phyloP scores from a whole-genome alignment of 345 rosid genomes.

The Melaleuca alternifolia region DNA sequence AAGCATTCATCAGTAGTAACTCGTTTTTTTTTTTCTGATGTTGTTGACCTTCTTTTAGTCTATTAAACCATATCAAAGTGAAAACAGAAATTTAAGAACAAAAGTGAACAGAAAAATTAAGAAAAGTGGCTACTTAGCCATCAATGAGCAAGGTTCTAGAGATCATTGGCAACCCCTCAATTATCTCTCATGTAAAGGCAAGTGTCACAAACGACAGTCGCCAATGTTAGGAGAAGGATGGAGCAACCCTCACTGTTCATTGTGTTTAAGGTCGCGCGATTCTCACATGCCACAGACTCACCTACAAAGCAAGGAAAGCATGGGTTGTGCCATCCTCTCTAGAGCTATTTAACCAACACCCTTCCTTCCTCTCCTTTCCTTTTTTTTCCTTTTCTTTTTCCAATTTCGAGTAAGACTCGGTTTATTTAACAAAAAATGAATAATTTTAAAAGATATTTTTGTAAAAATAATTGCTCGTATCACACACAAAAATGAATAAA shows the following conservation, averaged over 20 bases:
- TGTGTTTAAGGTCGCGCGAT: not conserved
- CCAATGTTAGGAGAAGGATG: not conserved
- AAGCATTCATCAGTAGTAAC: not conserved
- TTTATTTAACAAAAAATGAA: too few relatives aligned
- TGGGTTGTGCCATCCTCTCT: too few relatives aligned
- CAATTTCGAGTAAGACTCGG: too few relatives aligned
- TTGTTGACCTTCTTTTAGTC: not conserved
- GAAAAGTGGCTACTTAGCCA: not conserved
- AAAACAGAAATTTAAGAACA: too few relatives aligned
- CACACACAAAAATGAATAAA: too few relatives aligned
- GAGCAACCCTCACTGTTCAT: not conserved
- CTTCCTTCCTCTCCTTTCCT: too few relatives aligned
- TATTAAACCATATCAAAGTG: not conserved
- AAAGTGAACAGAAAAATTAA: not conserved
- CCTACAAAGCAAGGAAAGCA: too few relatives aligned
- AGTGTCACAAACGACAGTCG: not conserved
- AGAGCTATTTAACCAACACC: too few relatives aligned
- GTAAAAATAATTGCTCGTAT: too few relatives aligned
- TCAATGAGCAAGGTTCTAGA: not conserved
- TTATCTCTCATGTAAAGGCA: not conserved
- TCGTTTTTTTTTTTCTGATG: not conserved
- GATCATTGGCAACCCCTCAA: not conserved
- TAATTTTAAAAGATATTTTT: too few relatives aligned
- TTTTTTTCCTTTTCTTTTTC: too few relatives aligned
- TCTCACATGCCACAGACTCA: too few relatives aligned